These are phyloP conservation scores for Pythium periplocum DNA, from an alignment of 352 stramenopile species.

Conservation along the genomic window DNA sequence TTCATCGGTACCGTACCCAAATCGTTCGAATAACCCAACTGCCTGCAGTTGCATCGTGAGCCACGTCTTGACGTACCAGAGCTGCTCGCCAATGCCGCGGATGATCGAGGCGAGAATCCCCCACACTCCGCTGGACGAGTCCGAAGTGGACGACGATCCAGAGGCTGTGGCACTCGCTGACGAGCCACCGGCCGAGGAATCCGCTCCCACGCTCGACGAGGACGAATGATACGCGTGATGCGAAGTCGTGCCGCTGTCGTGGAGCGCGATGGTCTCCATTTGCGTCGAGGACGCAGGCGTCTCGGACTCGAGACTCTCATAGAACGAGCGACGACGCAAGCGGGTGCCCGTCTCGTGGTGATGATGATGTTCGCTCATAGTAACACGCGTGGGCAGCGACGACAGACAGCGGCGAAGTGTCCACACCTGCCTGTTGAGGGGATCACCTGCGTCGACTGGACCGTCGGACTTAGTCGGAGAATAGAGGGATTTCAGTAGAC, in stretches of 20 bases:
- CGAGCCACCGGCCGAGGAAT: neutral
- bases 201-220: neutral
- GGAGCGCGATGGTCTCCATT: slow-evolving; percentile 12
- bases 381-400: too few relatives aligned
- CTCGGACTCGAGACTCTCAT: slow-evolving; percentile 49
- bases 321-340: slow-evolving; percentile 66
- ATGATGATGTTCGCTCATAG: too few relatives aligned
- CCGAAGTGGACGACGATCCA: neutral
- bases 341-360: slow-evolving; percentile 5
- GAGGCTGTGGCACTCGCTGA: neutral
- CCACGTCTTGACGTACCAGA: slow-evolving; percentile 18
- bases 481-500: too few relatives aligned
- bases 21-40: slow-evolving; percentile 11
- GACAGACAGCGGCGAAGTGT: too few relatives aligned
- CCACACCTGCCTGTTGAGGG: too few relatives aligned
- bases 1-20: slow-evolving; percentile 16
- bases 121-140: neutral
- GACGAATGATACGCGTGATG: neutral
- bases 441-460: too few relatives aligned
- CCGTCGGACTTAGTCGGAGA: too few relatives aligned
- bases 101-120: slow-evolving; percentile 1
- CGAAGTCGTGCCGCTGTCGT: slow-evolving; percentile 5
- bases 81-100: slow-evolving; percentile 4
- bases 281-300: slow-evolving; percentile 13
- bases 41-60: slow-evolving; percentile 17